phyloP scores from a whole-genome alignment of 331 rosid species.

The Stylosanthes scabra region DNA sequence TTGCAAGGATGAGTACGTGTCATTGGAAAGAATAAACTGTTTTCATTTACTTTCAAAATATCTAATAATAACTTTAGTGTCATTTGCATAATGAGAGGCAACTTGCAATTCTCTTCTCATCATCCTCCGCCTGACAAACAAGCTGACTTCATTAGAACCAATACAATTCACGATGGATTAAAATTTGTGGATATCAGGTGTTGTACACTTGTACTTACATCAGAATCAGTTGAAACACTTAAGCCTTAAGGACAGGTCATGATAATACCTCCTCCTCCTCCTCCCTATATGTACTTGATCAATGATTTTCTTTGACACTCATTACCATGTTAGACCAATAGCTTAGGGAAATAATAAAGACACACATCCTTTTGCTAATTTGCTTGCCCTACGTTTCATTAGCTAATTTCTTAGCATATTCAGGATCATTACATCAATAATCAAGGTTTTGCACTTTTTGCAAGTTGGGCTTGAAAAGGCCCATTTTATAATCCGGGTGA shows the following conservation, averaged over 20 bases:
- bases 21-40: too few relatives aligned
- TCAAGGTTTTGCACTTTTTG: slow-evolving; percentile 63
- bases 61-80: slow-evolving; percentile 10
- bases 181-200: too few relatives aligned
- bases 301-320: background rate
- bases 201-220: slow-evolving; percentile 73
- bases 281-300: slow-evolving; percentile 46
- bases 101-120: too few relatives aligned
- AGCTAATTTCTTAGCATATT: slow-evolving; percentile 87
- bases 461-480: slow-evolving; percentile 54
- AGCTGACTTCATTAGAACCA: too few relatives aligned
- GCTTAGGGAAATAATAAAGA: background rate
- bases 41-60: too few relatives aligned
- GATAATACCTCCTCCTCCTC: slow-evolving; percentile 77
- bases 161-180: too few relatives aligned
- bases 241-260: slow-evolving; percentile 1
- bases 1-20: too few relatives aligned
- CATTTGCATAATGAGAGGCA: slow-evolving; percentile 54
- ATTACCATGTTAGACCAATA: background rate
- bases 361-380: slow-evolving; percentile 71
- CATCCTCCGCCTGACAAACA: too few relatives aligned
- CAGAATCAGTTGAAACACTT: slow-evolving; percentile 61
- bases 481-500: background rate
- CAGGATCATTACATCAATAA: slow-evolving; percentile 88
- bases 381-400: slow-evolving; percentile 94